Base-by-base conservation (phyloP, 1,284 basidiomycete genomes). In the Malassezia furfur region DNA sequence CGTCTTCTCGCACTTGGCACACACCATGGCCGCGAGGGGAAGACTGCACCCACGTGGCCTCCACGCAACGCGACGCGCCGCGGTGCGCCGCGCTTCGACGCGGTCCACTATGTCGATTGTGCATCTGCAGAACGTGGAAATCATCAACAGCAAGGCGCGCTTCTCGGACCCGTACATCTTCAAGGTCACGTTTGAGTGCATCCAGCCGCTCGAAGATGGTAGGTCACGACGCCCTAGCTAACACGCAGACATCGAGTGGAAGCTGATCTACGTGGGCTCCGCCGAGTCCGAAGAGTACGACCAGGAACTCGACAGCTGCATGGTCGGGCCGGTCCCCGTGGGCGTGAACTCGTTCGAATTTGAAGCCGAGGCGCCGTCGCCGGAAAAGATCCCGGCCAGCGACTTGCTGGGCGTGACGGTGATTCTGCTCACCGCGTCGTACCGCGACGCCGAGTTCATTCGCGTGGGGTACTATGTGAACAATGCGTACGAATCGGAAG, bases 401-500 rank as follows among this genome's bases (percentile, higher is more conserved):
- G 90, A 93, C 70, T 83, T 90, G 14, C 80, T 93, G 1, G 89
- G 90, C 37, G 88, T 93, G 14, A 87, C 89, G 0, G 89, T 90
- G 2, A 83, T 93, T 68, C 88, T 93, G 69, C 80, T 91, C 63
- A 89, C 90, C n/a, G 86, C 87, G 49, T 83, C 87, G 50, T 87
- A 93, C 76, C 66, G 75, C 32, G 91, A 93, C 51, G 90, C 94
- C 70, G 93, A 98, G 76, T 99, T 99, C 76, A 93, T 99, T 36
- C 84, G 93, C 38, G 91, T 99, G 19, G 93, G 94, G 5, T 98
- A 99, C 77, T 99, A 99, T 76, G 94, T 98, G 77, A 94, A 96
- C 75, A 96, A 91, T 46, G 91, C 96, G 74, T 96, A 96, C 75
- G 91, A 96, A 75, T 86, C 86, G 63, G 87, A 91, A 60, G 88